phyloP scores from a whole-genome alignment of 805 yeast species.

The Dipodascus albidus region DNA sequence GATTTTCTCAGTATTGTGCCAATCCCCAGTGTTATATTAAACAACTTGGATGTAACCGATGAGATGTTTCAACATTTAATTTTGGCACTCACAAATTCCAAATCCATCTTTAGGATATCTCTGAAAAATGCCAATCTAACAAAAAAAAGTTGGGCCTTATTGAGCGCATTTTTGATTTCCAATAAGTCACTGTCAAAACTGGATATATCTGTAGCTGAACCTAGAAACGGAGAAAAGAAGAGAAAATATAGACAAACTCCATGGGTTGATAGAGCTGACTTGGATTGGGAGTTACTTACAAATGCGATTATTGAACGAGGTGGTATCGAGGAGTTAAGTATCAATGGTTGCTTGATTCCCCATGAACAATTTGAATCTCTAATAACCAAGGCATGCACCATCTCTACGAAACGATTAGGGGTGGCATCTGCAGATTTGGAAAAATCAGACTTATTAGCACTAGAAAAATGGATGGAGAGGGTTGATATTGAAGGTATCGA shows the following conservation, averaged over 20 bases:
- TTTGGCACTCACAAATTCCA: slow-evolving; percentile 55
- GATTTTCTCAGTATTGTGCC: slow-evolving; percentile 86
- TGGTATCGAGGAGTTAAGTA: slow-evolving; percentile 66
- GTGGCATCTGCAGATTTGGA: slow-evolving; percentile 63
- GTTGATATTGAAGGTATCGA: slow-evolving; percentile 53
- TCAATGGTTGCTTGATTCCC: slow-evolving; percentile 63
- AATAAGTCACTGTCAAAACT: slow-evolving; percentile 30
- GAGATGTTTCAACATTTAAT: slow-evolving; percentile 72
- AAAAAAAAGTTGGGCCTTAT: slow-evolving; percentile 60
- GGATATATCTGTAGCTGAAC: slow-evolving; percentile 20
- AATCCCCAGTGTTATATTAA: slow-evolving; percentile 59
- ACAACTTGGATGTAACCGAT: slow-evolving; percentile 61
- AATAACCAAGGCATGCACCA: slow-evolving; percentile 43
- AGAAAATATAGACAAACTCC: slow-evolving; percentile 11
- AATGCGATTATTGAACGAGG: slow-evolving; percentile 58
- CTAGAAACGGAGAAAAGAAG: slow-evolving; percentile 18
- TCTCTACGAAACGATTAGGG: slow-evolving; percentile 54
- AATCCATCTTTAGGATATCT: slow-evolving; percentile 58
- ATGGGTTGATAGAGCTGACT: slow-evolving; percentile 48
- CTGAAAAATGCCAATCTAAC: slow-evolving; percentile 69
- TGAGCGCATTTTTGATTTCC: slow-evolving; percentile 64
- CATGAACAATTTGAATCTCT: slow-evolving; percentile 41
- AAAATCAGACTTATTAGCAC: slow-evolving; percentile 42
- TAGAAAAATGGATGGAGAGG: slow-evolving; percentile 48
- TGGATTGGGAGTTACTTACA: slow-evolving; percentile 74